A percentile compares a stretch with the other conserved stretches of the same genome.
Conservation (phyloP, 805 yeast species). For the Nakazawaea pomicola region DNA sequence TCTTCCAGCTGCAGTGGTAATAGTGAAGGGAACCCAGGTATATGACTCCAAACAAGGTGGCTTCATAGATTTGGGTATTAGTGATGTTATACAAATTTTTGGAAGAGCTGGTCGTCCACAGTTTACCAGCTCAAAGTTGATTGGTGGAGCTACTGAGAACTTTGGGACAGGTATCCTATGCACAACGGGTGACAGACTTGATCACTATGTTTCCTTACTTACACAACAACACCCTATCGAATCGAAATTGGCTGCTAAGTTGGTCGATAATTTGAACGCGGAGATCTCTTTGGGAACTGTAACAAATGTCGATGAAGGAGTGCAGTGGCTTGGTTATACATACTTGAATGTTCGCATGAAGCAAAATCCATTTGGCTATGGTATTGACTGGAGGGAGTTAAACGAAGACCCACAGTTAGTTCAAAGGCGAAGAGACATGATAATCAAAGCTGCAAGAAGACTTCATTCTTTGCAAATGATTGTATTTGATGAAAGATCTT, state of each 20-base stretch:
- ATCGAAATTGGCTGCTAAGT: conserved; percentile 67
- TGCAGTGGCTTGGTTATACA: conserved; percentile 97
- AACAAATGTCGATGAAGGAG: conserved; percentile 89
- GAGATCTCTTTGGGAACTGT: conserved; percentile 95
- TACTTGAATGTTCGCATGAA: conserved; percentile 92
- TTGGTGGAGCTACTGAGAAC: neutral
- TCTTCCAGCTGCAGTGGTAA: conserved; percentile 95
- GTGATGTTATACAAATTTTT: conserved; percentile 95
- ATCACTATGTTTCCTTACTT: conserved; percentile 82
- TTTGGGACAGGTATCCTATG: conserved; percentile 90
- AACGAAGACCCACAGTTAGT: conserved; percentile 77
- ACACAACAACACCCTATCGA: conserved; percentile 97
- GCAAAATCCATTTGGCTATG: conserved; percentile 89
- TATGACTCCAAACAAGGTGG: conserved; percentile 96
- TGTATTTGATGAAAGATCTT: conserved; percentile 80
- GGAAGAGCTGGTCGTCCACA: conserved; percentile 99
- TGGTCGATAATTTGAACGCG: conserved; percentile 92
- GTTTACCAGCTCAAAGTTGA: conserved; percentile 27
- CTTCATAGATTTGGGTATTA: conserved; percentile 84
- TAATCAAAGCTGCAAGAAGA: conserved; percentile 72
- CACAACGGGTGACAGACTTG: conserved; percentile 75
- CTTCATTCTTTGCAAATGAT: conserved; percentile 91
- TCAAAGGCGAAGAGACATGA: conserved; percentile 69
- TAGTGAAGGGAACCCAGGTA: conserved; percentile 93
- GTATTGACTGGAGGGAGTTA: conserved; percentile 82